Percentiles rank a stretch among this genome's conserved stretches.
Conservation (phyloP, 2,329 filamentous ascomycete species). For the Beauveria rudraprayagi region DNA sequence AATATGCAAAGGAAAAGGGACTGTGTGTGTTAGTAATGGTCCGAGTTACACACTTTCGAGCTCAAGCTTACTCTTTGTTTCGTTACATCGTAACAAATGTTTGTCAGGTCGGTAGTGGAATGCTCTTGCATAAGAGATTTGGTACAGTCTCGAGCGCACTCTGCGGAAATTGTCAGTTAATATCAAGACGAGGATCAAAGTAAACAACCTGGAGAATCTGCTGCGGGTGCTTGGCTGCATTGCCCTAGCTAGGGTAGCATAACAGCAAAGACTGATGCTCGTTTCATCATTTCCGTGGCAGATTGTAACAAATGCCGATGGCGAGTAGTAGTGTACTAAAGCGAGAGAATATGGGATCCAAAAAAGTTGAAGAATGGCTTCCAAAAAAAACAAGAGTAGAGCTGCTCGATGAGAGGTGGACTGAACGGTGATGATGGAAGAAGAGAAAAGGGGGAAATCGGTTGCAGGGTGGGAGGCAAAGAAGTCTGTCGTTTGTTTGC, state of each 20-base stretch:
- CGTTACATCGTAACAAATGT: conserved; percentile 16
- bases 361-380: conserved; percentile 22
- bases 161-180: conserved; percentile 4
- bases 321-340: conserved; percentile 18
- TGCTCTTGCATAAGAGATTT: conserved; percentile 14
- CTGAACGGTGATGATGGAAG: conserved; percentile 15
- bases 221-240: conserved; percentile 2
- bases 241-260: conserved; percentile 8
- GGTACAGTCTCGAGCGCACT: conserved; percentile 17
- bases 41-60: not conserved
- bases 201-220: conserved; percentile 1
- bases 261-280: conserved; percentile 1
- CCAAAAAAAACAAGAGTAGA: conserved; percentile 18
- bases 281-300: conserved; percentile 8
- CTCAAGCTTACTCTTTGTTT: conserved; percentile 18
- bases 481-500: not conserved
- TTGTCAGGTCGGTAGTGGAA: conserved; percentile 12
- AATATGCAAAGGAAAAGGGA: conserved; percentile 25
- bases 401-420: conserved; percentile 18
- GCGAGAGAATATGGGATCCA: conserved; percentile 19
- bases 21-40: conserved; percentile 13
- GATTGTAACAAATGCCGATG: conserved; percentile 10
- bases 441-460: conserved; percentile 12
- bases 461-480: not conserved
- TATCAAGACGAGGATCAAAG: too few relatives aligned